phyloP scores from a whole-genome alignment of 179 eudicot species.

The Nepenthes alata region DNA sequence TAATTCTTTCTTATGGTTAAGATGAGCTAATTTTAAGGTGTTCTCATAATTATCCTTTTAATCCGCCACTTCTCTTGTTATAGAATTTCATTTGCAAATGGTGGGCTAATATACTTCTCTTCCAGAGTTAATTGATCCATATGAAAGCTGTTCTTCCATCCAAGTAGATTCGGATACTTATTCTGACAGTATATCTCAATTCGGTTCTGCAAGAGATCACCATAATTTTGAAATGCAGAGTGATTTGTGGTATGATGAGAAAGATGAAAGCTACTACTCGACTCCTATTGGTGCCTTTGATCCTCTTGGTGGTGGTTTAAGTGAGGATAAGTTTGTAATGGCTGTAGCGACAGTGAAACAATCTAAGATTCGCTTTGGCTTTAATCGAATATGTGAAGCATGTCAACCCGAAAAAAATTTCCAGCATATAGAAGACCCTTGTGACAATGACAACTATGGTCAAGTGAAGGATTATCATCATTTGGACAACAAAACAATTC shows the following conservation, averaged over 20 bases:
- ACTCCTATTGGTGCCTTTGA: conserved; percentile 37
- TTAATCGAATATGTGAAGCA: conserved; percentile 28
- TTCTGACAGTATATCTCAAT: conserved; percentile 86
- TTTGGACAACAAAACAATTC: conserved; percentile 15
- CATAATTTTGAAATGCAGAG: conserved; percentile 78
- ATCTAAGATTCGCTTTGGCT: conserved; percentile 21
- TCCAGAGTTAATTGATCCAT: conserved; percentile 80
- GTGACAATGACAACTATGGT: conserved; percentile 26
- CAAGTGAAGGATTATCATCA: conserved; percentile 27
- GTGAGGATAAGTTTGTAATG: conserved; percentile 83
- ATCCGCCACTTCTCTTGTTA: too few relatives aligned
- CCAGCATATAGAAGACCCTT: conserved; percentile 9
- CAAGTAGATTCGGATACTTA: conserved; percentile 60
- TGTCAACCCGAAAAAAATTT: conserved; percentile 17
- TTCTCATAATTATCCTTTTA: too few relatives aligned
- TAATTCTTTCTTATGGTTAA: too few relatives aligned
- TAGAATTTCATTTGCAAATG: too few relatives aligned
- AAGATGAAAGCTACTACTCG: conserved; percentile 56
- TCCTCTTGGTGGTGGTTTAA: conserved; percentile 39
- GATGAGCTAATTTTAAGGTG: too few relatives aligned
- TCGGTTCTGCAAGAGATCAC: conserved; percentile 88
- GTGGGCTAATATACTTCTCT: too few relatives aligned
- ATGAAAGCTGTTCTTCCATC: conserved; percentile 36
- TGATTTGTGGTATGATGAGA: conserved; percentile 73
- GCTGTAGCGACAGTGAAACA: conserved; percentile 31